Evolutionary conservation across 2,329 filamentous ascomycete species (phyloP), one percentile per base, ranked within the genome.

Genomic region (Fusarium continuum): DNA sequence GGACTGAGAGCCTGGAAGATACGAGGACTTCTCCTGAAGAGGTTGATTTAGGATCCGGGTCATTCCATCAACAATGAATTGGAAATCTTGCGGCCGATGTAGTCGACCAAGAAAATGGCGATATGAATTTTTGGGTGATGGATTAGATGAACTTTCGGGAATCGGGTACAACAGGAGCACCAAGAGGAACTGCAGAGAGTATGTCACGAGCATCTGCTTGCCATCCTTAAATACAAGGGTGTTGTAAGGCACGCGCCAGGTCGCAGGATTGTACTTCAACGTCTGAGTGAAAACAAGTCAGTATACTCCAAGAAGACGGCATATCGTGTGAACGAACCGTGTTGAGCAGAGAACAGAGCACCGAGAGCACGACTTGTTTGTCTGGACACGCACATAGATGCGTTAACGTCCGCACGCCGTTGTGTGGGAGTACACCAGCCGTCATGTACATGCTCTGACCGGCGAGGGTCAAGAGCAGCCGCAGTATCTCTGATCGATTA

Each of bases 21-120:
- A 97, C 1, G 93, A 94, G 10, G 87, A 86, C 55, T 92, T 96
- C 36, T 92, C 90, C 77, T 96, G 92, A 61, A 97, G 88, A 20
- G 94, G 94, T 69, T 97, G 94, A 69, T 96, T 95, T 45, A 99
- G 81, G 41, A 98, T 91, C 69, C 93, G 87, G 1, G 90, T 93
- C 89, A 97, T 96, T 43, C 93, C 93, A 73, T 97, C 93, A 10
- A 96, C 91, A 20, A 98, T 88, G 74, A 99, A 99, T 75, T 99
- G 95, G 72, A 99, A 98, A 74, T 99, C 95, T 75, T 97, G 93
- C 1, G 94, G 91, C 40, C 95, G 87, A 77, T 98, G 95, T 39
- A 99, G 78, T 31, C 94, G 87, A 25, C 95, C 92, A 25, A 97
- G 85, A 67, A 96, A 97, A 75, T 97, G 92, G 14, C 95, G 90